A percentile compares a stretch with the other conserved stretches of the same genome.
Evolutionary conservation across 2,329 filamentous ascomycete genomes (phyloP).

Genomic region (Blastomyces gilchristii): DNA sequence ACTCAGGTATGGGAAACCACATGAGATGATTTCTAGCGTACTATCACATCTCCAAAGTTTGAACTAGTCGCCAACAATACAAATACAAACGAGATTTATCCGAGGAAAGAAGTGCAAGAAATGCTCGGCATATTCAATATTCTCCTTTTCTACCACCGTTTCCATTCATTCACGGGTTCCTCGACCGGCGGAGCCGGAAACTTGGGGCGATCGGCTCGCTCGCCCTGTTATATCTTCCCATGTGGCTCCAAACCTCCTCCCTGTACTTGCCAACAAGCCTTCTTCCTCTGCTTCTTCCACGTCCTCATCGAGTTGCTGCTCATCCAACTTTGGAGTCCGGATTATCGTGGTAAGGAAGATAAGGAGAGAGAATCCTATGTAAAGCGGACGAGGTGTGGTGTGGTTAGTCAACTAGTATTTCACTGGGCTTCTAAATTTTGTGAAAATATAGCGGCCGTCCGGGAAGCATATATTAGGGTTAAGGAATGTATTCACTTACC

Average conservation of each 20-base stretch:
- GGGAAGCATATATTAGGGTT: background rate
- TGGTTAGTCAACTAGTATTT: background rate
- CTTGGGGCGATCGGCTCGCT: conserved; percentile 18
- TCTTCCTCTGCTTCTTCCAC: conserved; percentile 90
- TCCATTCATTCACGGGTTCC: conserved; percentile 5
- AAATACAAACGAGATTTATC: background rate
- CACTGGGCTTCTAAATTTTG: background rate
- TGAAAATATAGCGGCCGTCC: background rate
- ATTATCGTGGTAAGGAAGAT: conserved; percentile 72
- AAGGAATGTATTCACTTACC: conserved; percentile 32
- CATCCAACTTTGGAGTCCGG: conserved; percentile 65
- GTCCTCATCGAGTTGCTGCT: conserved; percentile 74
- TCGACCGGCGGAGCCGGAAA: conserved; percentile 10
- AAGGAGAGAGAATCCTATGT: conserved; percentile 58
- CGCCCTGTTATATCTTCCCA: conserved; percentile 78
- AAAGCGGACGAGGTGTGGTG: background rate
- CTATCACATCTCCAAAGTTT: background rate
- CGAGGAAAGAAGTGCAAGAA: background rate
- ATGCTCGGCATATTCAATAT: background rate
- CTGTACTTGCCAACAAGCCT: conserved; percentile 73
- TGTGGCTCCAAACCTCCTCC: conserved; percentile 69
- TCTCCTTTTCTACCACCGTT: background rate
- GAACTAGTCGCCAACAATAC: background rate
- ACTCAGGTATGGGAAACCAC: background rate
- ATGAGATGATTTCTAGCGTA: background rate